Base-by-base conservation (phyloP, 1,139 yeast genomes). In the Lodderomyces beijingensis region DNA sequence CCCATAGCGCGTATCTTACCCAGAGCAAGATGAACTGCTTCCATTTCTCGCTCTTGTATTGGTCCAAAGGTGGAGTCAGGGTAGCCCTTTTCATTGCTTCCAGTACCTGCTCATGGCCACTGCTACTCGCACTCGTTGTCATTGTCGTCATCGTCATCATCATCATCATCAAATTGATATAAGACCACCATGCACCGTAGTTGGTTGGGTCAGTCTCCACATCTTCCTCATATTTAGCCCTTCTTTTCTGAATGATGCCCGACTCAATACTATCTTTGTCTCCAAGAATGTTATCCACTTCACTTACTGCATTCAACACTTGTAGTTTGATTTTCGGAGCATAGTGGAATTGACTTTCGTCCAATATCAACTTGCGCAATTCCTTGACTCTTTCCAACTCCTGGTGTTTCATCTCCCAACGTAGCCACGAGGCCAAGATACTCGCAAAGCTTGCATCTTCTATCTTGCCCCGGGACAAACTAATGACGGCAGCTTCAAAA, bases 151-250 rank as follows among this genome's bases (percentile, higher is more conserved):
- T n/a, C n/a, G n/a, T n/a, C n/a, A n/a, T n/a, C 22, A 9, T 8
- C 22, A 19, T 8, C 0, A 67, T 30, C 55, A 77, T 43, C 15
- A 84, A 49, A 14, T 70, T 66, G 2, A 85, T 45, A 44, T 79
- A 79, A 0, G 75, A 54, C 87, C 95, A 87, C 96, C 96, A 88
- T 0, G 77, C 60, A 48, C 83, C 93, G 52, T 77, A 80, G 54
- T 86, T 85, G 1, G 42, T 31, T 0, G 86, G 79, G 37, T 74
- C 65, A 4, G 50, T 46, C 10, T 49, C 45, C 15, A 87, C 48
- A 11, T 59, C 62, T 14, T 26, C 14, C 27, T 33, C 37, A 31
- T 37, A 37, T 34, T 64, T 65, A 7, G 64, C 55, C 38, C 69
- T 68, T 35, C 95, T 59, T 44, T 81, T 81, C 3, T 59, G 44